Evolutionary conservation across 495 filamentous ascomycete species (phyloP), one percentile per base, ranked within the genome.

Genomic region (Darksidea phi): DNA sequence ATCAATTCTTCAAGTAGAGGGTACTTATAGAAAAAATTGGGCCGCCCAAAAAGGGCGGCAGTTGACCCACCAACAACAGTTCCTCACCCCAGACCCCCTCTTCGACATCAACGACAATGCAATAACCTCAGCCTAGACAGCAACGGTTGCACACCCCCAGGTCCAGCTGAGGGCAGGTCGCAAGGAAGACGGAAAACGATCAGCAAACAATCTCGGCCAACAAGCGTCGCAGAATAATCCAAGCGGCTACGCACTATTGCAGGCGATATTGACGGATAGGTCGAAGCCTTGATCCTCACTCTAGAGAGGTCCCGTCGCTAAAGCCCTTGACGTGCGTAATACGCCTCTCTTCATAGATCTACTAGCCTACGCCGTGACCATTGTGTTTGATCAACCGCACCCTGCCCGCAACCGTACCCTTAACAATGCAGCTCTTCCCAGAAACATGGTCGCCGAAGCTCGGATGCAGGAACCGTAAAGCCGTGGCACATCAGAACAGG

Each of bases 221-320:
- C 21, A 18, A 49, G 32, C 46, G 52, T 8, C 43, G 37, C 43
- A 53, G 37, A 45, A 24, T 54, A 63, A 21, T 59, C 63, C 63
- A 54, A 50, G 18, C 21, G 26, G 54, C 62, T 63, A 26, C 58
- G 37, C 18, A 23, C 41, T 28, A 53, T 20, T 59, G 43, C 54
- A 38, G 47, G 55, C 58, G 51, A 55, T 41, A 11, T 57, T 28
- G 50, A 72, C 82, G 77, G 90, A 95, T 89, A 94, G 92, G 91
- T 82, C 91, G 77, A 89, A 85, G 77, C 91, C 91, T 92, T 96
- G 91, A 96, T 84, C 78, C 90, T 88, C 90, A 91, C 89, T 85
- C 88, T 67, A 85, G 88, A 91, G 90, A 92, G 89, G 90, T 90
- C 91, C 91, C 80, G 76, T 68, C 69, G 67, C 66, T 67, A 48